A percentile compares a stretch with the other conserved stretches of the same genome.
These are phyloP conservation scores for Saturnispora dispora DNA, from an alignment of 805 yeast species.

Conservation along the genomic window DNA sequence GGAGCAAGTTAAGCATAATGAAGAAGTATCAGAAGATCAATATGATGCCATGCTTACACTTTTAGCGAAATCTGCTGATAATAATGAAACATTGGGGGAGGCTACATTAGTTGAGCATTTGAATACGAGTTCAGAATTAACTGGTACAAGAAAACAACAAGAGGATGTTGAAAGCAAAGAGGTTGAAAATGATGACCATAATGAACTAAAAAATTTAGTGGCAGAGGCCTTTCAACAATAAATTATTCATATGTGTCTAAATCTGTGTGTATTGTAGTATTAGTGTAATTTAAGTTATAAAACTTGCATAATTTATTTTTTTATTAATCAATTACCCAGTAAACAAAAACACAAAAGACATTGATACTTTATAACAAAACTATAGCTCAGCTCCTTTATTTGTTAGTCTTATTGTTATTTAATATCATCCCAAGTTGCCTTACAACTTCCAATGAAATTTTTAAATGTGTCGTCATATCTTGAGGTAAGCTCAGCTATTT, in stretches of 20 bases:
- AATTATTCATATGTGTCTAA: not conserved
- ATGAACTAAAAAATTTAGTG: constrained; percentile 26
- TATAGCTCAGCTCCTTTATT: too few relatives aligned
- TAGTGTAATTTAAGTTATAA: not conserved
- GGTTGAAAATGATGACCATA: constrained; percentile 18
- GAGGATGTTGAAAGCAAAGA: not conserved
- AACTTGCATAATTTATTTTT: not conserved
- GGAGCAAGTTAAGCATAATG: constrained; percentile 8
- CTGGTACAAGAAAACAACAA: not conserved
- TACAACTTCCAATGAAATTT: constrained; percentile 18
- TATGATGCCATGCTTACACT: constrained; percentile 19
- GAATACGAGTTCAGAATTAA: constrained; percentile 10
- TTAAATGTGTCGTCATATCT: constrained; percentile 19
- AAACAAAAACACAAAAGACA: not conserved
- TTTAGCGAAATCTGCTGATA: constrained; percentile 9
- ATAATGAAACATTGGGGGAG: constrained; percentile 4
- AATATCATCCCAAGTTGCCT: constrained; percentile 23
- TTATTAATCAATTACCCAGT: not conserved
- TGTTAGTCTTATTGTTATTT: not conserved
- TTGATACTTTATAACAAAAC: not conserved
- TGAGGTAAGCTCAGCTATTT: constrained; percentile 15
- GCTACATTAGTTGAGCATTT: constrained; percentile 20
- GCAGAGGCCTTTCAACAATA: constrained; percentile 26
- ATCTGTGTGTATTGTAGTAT: constrained; percentile 11
- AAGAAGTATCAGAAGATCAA: constrained; percentile 16